Evolutionary conservation across 2,329 filamentous ascomycete genomes (phyloP).

Genomic region (Raffaelea ambrosiae): DNA sequence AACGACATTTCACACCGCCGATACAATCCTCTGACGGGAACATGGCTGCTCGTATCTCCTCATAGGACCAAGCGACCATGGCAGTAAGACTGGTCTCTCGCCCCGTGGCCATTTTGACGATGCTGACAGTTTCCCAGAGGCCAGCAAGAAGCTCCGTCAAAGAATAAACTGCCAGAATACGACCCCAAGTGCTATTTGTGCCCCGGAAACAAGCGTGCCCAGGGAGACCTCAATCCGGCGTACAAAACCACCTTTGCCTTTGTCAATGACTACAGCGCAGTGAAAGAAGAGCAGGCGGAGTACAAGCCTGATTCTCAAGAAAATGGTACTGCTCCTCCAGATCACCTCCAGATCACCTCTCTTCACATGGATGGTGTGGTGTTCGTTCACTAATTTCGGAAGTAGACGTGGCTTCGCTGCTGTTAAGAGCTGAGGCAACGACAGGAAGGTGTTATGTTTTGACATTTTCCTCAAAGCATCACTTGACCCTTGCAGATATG

Average conservation of each 20-base stretch:
- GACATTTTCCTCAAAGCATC: slow-evolving; percentile 85
- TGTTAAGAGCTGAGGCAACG: slow-evolving; percentile 76
- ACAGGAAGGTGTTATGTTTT: slow-evolving; percentile 96
- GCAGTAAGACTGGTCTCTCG: slow-evolving; percentile 71
- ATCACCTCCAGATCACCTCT: no score
- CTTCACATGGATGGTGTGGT: no score
- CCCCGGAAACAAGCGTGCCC: slow-evolving; percentile 80
- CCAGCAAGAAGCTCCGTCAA: slow-evolving; percentile 64
- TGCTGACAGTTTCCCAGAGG: slow-evolving; percentile 42
- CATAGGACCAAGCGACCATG: slow-evolving; percentile 95
- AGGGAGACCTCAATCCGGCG: slow-evolving; percentile 76
- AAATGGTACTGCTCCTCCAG: no score
- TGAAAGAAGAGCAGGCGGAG: slow-evolving; percentile 83
- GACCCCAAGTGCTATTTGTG: slow-evolving; percentile 91
- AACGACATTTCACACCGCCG: slow-evolving; percentile 95
- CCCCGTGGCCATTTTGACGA: no score
- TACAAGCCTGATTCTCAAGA: slow-evolving; percentile 48
- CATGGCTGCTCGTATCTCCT: slow-evolving; percentile 89
- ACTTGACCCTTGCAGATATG: slow-evolving; percentile 90
- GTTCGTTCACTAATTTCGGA: no score
- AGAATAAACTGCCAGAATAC: slow-evolving; percentile 65
- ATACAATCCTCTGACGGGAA: slow-evolving; percentile 84
- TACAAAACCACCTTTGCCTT: slow-evolving; percentile 89
- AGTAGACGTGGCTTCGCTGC: slow-evolving; percentile 60
- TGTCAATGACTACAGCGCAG: slow-evolving; percentile 94